A percentile compares a stretch with the other conserved stretches of the same genome.
phyloP scores from a whole-genome alignment of 768 basidiomycete species.

The Boletus huronensis region DNA sequence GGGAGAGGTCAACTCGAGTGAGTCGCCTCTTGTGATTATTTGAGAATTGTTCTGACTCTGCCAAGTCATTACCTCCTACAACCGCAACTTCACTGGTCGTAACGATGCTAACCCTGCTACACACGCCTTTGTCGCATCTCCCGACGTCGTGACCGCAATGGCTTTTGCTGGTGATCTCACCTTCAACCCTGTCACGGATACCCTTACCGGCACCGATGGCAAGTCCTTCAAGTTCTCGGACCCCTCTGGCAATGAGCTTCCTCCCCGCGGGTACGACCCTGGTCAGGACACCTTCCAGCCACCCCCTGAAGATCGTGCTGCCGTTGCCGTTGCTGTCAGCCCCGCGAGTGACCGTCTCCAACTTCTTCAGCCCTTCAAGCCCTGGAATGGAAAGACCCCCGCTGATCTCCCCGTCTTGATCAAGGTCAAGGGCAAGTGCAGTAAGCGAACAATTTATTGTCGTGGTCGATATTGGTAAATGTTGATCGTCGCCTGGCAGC shows the following conservation, averaged over 20 bases:
- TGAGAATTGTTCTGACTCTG: background rate
- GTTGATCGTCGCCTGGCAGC: conserved; percentile 36
- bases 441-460: conserved; percentile 46
- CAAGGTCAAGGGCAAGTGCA: conserved; percentile 99
- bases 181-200: conserved; percentile 96
- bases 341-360: conserved; percentile 89
- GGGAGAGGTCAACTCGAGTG: conserved; percentile 94
- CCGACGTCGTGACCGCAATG: conserved; percentile 95
- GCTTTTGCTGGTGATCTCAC: conserved; percentile 90
- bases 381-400: conserved; percentile 94
- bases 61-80: conserved; percentile 96
- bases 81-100: conserved; percentile 99
- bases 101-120: conserved; percentile 99
- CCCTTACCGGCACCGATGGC: conserved; percentile 84
- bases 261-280: conserved; percentile 93
- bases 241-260: conserved; percentile 89
- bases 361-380: conserved; percentile 80
- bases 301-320: conserved; percentile 80
- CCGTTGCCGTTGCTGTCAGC: conserved; percentile 82
- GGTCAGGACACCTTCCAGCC: conserved; percentile 97
- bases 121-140: conserved; percentile 93
- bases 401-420: conserved; percentile 88
- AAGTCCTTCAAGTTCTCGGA: conserved; percentile 97
- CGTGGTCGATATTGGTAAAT: background rate
- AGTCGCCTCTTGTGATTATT: conserved; percentile 27